These are phyloP conservation scores for Aspergillus sp. DNA, from an alignment of 2,329 filamentous ascomycete species.

Conservation along the genomic window DNA sequence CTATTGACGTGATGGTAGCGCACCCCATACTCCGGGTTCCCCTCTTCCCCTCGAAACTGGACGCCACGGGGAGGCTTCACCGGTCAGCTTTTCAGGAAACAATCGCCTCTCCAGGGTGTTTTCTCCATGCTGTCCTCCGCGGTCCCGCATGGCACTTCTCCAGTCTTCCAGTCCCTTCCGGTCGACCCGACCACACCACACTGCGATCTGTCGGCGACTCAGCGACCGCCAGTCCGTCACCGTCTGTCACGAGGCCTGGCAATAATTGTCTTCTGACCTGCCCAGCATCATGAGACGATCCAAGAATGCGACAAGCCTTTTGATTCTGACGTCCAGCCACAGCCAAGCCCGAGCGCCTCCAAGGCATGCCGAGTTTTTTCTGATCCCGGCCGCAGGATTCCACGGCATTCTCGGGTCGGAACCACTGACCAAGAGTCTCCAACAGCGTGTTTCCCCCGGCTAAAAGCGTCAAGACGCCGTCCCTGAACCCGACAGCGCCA, in stretches of 20 bases:
- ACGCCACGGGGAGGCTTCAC: constrained; percentile 4
- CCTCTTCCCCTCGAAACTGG: not conserved
- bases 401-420: constrained; percentile 4
- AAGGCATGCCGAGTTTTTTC: constrained; percentile 5
- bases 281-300: not conserved
- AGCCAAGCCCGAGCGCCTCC: constrained; percentile 7
- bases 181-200: too few relatives aligned
- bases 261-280: not conserved
- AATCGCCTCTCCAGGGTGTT: constrained; percentile 3
- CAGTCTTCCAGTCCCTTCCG: constrained; percentile 2
- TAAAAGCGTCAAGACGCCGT: not conserved
- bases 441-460: not conserved
- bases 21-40: not conserved
- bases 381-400: constrained; percentile 2
- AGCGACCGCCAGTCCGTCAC: not conserved
- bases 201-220: not conserved
- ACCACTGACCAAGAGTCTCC: not conserved
- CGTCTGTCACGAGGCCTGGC: not conserved
- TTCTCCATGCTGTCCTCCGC: constrained; percentile 9
- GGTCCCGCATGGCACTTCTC: constrained; percentile 3
- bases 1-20: too few relatives aligned
- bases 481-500: not conserved
- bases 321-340: not conserved
- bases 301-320: not conserved
- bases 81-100: constrained; percentile 9